phyloP scores from a whole-genome alignment of 2,329 filamentous ascomycete species.

The Lachnellula occidentalis region DNA sequence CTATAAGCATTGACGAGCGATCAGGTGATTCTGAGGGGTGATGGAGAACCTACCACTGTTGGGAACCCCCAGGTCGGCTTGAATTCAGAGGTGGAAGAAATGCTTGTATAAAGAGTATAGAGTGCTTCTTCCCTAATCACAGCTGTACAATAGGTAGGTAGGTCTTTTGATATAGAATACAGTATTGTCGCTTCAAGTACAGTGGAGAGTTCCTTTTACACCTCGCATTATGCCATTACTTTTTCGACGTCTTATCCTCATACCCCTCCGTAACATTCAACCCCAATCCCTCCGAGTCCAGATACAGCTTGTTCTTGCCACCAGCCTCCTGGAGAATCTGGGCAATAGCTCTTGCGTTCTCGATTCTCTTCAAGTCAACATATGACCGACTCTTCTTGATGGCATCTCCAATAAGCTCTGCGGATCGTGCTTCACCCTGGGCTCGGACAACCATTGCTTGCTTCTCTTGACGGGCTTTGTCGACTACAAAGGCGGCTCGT shows the following conservation, averaged over 20 bases:
- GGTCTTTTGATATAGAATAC: slow-evolving; percentile 24
- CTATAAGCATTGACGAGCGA: too few relatives aligned
- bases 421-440: slow-evolving; percentile 97
- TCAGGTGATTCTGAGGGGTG: too few relatives aligned
- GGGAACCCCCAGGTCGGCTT: not conserved
- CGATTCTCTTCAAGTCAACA: slow-evolving; percentile 94
- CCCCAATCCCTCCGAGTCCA: slow-evolving; percentile 86
- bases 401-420: slow-evolving; percentile 95
- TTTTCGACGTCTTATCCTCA: slow-evolving; percentile 41
- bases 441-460: slow-evolving; percentile 97
- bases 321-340: slow-evolving; percentile 77
- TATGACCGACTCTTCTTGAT: slow-evolving; percentile 99
- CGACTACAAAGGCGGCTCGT: slow-evolving; percentile 92
- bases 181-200: slow-evolving; percentile 33
- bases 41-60: not conserved
- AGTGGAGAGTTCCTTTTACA: slow-evolving; percentile 41
- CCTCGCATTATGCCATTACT: slow-evolving; percentile 33
- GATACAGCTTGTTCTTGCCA: slow-evolving; percentile 86
- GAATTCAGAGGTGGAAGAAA: too few relatives aligned
- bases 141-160: not conserved
- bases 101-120: too few relatives aligned
- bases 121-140: not conserved
- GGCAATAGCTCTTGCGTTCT: slow-evolving; percentile 91
- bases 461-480: slow-evolving; percentile 99
- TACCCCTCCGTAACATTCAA: slow-evolving; percentile 69